phyloP scores from a whole-genome alignment of 169 alveolate species.

The Plasmodium reichenowi region DNA sequence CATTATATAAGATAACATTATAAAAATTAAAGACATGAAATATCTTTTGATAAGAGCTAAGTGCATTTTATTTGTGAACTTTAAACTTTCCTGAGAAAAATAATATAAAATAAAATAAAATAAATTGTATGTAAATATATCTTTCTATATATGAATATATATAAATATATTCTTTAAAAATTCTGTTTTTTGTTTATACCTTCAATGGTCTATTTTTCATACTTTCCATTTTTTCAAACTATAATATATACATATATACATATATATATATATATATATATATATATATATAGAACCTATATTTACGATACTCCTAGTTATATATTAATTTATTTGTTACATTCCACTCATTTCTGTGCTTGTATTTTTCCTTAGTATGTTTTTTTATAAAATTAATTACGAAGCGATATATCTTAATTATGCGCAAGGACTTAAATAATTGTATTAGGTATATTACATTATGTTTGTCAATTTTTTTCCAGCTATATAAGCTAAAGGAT shows the following conservation, averaged over 20 bases:
- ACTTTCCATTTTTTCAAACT: slow-evolving; percentile 72
- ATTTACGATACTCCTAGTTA: not conserved
- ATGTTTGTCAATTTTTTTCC: slow-evolving; percentile 7
- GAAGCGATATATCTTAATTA: slow-evolving; percentile 38
- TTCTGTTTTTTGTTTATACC: not conserved
- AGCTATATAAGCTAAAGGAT: not conserved
- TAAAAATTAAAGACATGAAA: slow-evolving; percentile 49
- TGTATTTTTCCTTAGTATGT: slow-evolving; percentile 59
- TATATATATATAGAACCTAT: not conserved
- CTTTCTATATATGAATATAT: not conserved
- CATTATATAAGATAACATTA: slow-evolving; percentile 55
- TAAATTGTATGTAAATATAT: not conserved
- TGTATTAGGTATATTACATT: slow-evolving; percentile 22
- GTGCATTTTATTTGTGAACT: slow-evolving; percentile 71
- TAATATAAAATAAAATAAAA: not conserved
- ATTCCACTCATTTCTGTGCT: slow-evolving; percentile 70
- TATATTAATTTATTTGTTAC: slow-evolving; percentile 10
- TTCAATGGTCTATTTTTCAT: slow-evolving; percentile 25
- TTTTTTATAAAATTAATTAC: slow-evolving; percentile 15
- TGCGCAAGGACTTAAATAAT: slow-evolving; percentile 30
- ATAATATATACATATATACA: not conserved
- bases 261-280: not conserved
- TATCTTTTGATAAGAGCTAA: slow-evolving; percentile 68
- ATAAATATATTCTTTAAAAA: not conserved
- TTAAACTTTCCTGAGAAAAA: slow-evolving; percentile 43